A percentile compares a stretch with the other conserved stretches of the same genome.
Conservation (phyloP, 2,329 filamentous ascomycete species). For the Exophiala phaeomuriformis region DNA sequence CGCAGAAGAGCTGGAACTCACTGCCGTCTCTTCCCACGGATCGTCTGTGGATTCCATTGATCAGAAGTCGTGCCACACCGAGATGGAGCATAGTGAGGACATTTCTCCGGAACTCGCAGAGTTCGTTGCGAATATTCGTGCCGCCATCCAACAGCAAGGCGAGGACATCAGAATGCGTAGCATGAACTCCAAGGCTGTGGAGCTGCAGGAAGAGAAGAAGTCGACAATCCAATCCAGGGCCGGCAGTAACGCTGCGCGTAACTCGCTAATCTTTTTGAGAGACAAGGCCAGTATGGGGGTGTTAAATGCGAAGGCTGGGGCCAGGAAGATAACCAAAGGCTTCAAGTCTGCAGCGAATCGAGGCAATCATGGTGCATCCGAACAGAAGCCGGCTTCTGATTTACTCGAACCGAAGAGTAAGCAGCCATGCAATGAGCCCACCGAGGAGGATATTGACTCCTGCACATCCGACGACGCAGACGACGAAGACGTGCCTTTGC, state of each 20-base stretch:
- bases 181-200: background rate
- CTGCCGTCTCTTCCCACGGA: background rate
- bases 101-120: background rate
- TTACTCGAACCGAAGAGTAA: background rate
- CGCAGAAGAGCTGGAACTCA: background rate
- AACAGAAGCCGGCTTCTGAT: background rate
- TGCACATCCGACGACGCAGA: background rate
- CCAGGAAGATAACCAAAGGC: background rate
- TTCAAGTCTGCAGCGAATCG: background rate
- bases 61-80: background rate
- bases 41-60: background rate
- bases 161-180: background rate
- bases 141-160: background rate
- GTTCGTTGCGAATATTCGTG: background rate
- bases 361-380: background rate
- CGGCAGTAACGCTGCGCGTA: background rate
- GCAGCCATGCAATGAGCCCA: background rate
- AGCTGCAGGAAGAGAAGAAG: background rate
- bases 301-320: background rate
- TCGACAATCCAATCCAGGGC: background rate
- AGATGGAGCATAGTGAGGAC: background rate
- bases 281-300: background rate
- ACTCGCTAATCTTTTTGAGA: background rate
- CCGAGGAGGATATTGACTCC: background rate
- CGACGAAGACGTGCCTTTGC: background rate